Evolutionary conservation across 2,329 filamentous ascomycete genomes (phyloP).

Genomic region (Cryphonectria radicalis): DNA sequence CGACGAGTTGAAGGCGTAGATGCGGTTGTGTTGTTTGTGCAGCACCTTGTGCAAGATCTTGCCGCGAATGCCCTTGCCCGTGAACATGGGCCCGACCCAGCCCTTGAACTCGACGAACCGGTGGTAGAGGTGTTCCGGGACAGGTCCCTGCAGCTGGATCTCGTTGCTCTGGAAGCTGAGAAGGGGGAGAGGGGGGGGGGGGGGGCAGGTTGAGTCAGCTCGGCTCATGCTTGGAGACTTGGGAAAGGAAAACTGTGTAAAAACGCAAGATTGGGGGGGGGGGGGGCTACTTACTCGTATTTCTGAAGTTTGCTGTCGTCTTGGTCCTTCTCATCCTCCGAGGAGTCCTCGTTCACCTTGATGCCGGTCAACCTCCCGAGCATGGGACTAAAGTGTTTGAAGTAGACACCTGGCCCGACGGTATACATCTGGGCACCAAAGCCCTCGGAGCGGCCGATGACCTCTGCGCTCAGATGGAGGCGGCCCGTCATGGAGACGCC

Average conservation of each 20-base stretch:
- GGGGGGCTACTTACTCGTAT: slow-evolving; percentile 67
- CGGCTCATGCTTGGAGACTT: neutral
- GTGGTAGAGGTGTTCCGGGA: slow-evolving; percentile 81
- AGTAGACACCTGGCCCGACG: slow-evolving; percentile 73
- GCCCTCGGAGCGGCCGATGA: slow-evolving; percentile 75
- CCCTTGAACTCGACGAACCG: slow-evolving; percentile 92
- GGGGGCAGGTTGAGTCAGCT: neutral
- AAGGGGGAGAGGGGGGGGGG: slow-evolving; percentile 11
- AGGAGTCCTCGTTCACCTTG: slow-evolving; percentile 66
- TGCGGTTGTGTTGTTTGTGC: slow-evolving; percentile 84
- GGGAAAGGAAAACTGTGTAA: no score
- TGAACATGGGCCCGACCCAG: slow-evolving; percentile 89
- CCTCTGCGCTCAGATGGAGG: slow-evolving; percentile 73
- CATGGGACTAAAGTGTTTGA: slow-evolving; percentile 86
- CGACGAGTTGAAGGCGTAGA: slow-evolving; percentile 84
- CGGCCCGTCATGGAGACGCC: slow-evolving; percentile 70
- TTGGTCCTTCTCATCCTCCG: slow-evolving; percentile 38
- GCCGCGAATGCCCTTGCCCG: slow-evolving; percentile 74
- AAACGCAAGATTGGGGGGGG: neutral
- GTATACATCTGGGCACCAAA: slow-evolving; percentile 77
- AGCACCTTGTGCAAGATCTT: slow-evolving; percentile 81
- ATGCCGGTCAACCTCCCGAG: slow-evolving; percentile 80
- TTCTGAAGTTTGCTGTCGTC: slow-evolving; percentile 64
- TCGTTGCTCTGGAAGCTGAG: slow-evolving; percentile 88
- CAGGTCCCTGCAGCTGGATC: slow-evolving; percentile 83